These are phyloP conservation scores for Aspergillus vadensis DNA, from an alignment of 2,329 filamentous ascomycete genomes.

Conservation along the genomic window DNA sequence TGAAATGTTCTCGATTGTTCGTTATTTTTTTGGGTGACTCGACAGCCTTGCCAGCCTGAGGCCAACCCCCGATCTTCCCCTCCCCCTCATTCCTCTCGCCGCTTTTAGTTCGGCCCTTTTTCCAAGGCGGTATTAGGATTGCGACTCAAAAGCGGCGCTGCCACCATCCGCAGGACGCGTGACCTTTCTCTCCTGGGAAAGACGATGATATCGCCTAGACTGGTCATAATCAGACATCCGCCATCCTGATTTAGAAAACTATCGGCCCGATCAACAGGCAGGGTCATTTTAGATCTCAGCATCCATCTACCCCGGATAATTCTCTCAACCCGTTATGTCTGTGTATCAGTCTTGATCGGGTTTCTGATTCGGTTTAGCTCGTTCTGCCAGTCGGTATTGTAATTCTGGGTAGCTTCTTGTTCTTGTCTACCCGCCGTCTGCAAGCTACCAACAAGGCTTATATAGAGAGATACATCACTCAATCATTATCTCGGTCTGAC, in stretches of 20 bases:
- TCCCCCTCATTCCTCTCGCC: conserved; percentile 26
- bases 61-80: conserved; percentile 13
- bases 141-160: neutral
- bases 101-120: conserved; percentile 11
- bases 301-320: neutral
- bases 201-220: neutral
- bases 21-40: conserved; percentile 6
- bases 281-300: too few relatives aligned
- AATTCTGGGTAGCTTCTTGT: neutral
- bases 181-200: neutral
- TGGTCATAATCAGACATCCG: neutral
- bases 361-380: neutral
- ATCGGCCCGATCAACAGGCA: neutral
- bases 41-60: conserved; percentile 10
- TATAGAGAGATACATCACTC: neutral
- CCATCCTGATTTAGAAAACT: neutral
- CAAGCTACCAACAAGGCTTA: neutral
- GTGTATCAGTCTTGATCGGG: neutral
- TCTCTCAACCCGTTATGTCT: neutral
- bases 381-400: neutral
- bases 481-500: neutral
- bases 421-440: neutral
- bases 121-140: neutral
- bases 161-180: neutral
- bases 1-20: conserved; percentile 3